Base-by-base conservation (phyloP, 352 stramenopile species). In the Globisporangium spinosum region DNA sequence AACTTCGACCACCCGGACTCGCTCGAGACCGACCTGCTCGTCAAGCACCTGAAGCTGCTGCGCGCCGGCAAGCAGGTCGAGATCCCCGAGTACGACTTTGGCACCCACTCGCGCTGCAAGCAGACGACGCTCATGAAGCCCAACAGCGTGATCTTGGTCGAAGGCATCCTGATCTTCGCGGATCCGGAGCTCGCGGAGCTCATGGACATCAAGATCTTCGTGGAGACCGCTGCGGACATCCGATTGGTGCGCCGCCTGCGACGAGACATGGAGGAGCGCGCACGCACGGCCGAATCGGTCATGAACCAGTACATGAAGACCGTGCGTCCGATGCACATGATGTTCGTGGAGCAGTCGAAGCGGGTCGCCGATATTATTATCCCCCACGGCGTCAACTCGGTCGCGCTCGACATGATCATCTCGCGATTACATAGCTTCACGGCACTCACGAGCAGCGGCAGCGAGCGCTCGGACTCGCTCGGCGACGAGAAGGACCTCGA, bases 1-100 rank as follows among this genome's bases (percentile, higher is more conserved):
- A 99, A 99, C 80, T 99, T 99, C 76, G 97, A 99, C 80, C 95
- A 99, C 79, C 97, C 97, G n/a, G 90, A 98, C 73, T 89, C 93
- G 64, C 84, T 99, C 55, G 97, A 99, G 67, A 98, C 96, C 1
- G 83, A 97, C 60, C 78, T 99, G 55, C 77, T 99, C 47, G 86
- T 98, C 22, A 55, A 93, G 68, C 93, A 99, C 72, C 69, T 99
- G 13, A 75, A 78, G 56, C 72, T 95, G 69, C 76, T 99, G 34
- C 82, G 90, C 51, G 69, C 78, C 2, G 96, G 96, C 68, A 87
- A 95, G 70, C 77, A 78, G n/a, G 90, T 98, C 9, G 78, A 94
- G 58, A 82, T 98, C 25, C 97, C 97, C 27, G 80, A 90, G 49
- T 99, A 99, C 77, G 94, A 99, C 78, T 99, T 99, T 72, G 85